phyloP scores from a whole-genome alignment of 441 rosid genomes.

The Bocquillonia castaneifolia region DNA sequence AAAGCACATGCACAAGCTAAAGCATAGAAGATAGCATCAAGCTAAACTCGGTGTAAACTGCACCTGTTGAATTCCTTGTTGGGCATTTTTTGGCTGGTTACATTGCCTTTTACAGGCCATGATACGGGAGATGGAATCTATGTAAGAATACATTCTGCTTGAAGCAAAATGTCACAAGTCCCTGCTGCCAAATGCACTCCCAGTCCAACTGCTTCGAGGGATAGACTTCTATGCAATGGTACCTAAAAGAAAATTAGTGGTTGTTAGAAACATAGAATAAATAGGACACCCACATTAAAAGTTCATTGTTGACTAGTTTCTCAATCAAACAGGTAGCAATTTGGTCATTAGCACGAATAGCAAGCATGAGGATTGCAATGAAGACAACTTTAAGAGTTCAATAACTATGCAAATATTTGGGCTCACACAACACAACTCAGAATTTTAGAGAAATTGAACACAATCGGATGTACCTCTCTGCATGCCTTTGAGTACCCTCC shows the following conservation, averaged over 20 bases:
- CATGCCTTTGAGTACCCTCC: slow-evolving; percentile 77
- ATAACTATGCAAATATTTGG: not conserved
- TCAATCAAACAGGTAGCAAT: not conserved
- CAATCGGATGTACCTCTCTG: slow-evolving; percentile 71
- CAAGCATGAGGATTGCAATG: not conserved
- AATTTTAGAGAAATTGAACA: not conserved
- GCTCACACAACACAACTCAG: not conserved
- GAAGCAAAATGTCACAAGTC: slow-evolving; percentile 74
- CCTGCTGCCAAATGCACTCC: slow-evolving; percentile 98
- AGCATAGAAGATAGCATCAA: not conserved
- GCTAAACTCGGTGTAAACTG: slow-evolving; percentile 8
- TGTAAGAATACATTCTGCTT: slow-evolving; percentile 64
- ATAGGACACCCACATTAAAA: not conserved
- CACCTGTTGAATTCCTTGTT: slow-evolving; percentile 92
- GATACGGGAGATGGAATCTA: slow-evolving; percentile 54
- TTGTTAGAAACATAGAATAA: not conserved
- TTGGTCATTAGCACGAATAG: not conserved
- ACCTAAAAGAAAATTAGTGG: slow-evolving; percentile 41
- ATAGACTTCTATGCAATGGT: slow-evolving; percentile 79
- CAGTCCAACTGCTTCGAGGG: slow-evolving; percentile 92
- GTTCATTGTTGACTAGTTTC: not conserved
- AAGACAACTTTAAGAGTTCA: not conserved
- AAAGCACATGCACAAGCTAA: not conserved
- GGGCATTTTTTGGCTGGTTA: slow-evolving; percentile 85
- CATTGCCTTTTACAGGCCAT: slow-evolving; percentile 40